Evolutionary conservation across 345 rosid species (phyloP).

Genomic region (Lepidium sativum): DNA sequence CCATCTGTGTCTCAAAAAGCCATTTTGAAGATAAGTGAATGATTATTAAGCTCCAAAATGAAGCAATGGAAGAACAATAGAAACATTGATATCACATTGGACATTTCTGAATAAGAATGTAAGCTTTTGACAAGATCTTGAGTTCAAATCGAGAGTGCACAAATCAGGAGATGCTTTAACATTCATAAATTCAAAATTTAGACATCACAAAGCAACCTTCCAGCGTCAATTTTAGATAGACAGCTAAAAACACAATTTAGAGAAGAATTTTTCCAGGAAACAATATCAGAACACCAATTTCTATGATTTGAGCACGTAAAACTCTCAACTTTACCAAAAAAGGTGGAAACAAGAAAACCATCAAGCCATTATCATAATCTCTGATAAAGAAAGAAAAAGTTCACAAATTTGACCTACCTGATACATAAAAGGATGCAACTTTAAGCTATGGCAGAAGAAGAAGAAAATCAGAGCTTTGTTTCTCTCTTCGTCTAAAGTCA

Average conservation of each 20-base stretch:
- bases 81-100: not conserved
- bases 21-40: not conserved
- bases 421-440: not conserved
- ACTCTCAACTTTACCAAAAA: not conserved
- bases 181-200: not conserved
- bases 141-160: not conserved
- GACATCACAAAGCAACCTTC: not conserved
- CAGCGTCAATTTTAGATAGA: not conserved
- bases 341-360: conserved; percentile 3
- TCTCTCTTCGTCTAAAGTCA: not conserved
- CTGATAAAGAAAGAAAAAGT: not conserved
- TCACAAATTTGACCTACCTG: not conserved
- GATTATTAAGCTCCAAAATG: not conserved
- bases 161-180: conserved; percentile 1
- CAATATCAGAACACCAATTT: not conserved
- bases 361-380: not conserved
- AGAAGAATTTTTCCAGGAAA: not conserved
- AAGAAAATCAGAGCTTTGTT: not conserved
- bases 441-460: not conserved
- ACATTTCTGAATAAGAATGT: not conserved
- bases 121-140: not conserved
- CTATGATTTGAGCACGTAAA: not conserved
- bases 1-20: no score
- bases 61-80: not conserved
- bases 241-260: not conserved